Percentiles rank a stretch among this genome's conserved stretches.
Conservation (phyloP, 495 filamentous ascomycete species). For the Aspergillus coremiiformis region DNA sequence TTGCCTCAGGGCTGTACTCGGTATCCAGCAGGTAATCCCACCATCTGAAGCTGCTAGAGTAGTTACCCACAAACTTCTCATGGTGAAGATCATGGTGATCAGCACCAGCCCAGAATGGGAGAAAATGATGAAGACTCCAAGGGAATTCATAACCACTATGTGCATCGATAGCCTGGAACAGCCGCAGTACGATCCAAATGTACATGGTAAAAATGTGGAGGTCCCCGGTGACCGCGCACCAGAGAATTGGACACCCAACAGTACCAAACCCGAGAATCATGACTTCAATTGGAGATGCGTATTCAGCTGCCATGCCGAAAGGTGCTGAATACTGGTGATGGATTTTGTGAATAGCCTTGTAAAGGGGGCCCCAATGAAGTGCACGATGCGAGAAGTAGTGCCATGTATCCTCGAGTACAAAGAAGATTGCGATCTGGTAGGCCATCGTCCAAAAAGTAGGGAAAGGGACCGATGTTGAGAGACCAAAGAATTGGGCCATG, state of each 20-base stretch:
- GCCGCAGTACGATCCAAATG: constrained; percentile 83
- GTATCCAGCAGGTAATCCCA: constrained; percentile 95
- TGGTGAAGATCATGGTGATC: constrained; percentile 96
- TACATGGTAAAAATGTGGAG: constrained; percentile 98
- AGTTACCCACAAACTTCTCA: constrained; percentile 97
- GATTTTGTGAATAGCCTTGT: constrained; percentile 94
- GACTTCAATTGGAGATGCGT: constrained; percentile 94
- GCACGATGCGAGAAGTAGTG: constrained; percentile 96
- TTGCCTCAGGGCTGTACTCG: constrained; percentile 80
- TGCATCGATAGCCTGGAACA: constrained; percentile 97
- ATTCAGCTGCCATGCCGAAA: constrained; percentile 93
- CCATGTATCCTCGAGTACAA: constrained; percentile 94
- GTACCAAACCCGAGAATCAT: constrained; percentile 95
- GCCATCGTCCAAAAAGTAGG: constrained; percentile 77
- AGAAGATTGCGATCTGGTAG: constrained; percentile 88
- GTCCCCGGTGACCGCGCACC: constrained; percentile 74
- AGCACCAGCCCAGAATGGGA: constrained; percentile 97
- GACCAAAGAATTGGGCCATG: constrained; percentile 88
- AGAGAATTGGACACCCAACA: constrained; percentile 74
- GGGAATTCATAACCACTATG: constrained; percentile 98
- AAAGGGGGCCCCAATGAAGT: constrained; percentile 91
- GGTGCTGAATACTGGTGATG: constrained; percentile 98
- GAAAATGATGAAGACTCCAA: constrained; percentile 88
- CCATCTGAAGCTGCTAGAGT: constrained; percentile 96
- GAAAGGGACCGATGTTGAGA: constrained; percentile 85